Evolutionary conservation across 2,329 filamentous ascomycete species (phyloP), one percentile per base, ranked within the genome.

Genomic region (Aspergillus aculeatus): DNA sequence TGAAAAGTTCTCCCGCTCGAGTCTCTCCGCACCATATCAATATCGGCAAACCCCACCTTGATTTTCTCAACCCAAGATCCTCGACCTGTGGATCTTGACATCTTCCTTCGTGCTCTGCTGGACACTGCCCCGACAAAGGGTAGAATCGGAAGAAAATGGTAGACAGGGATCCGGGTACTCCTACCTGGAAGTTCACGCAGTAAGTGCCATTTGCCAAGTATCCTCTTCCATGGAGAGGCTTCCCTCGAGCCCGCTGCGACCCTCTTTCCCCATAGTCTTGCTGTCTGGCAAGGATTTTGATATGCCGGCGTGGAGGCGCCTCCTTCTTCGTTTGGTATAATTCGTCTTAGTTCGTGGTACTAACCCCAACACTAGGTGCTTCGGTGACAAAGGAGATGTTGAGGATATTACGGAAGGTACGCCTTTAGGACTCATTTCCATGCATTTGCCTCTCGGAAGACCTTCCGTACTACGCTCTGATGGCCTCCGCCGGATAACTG

Each of bases 111-210:
- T 44, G 38, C 32, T 54, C 9, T 56, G 32, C 35, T 54, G 59
- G 57, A 59, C 52, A 50, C 56, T 54, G 53, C 64, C 63, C 66
- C 64, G 65, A 65, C 59, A 64, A 67, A 73, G 70, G 71, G 70
- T 71, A 68, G 72, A 70, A 68, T 73, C 74, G 73, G 78, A 94
- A 68, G 68, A 71, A 74, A 89, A 97, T 98, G 93, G 93, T 95
- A 84, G 93, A 97, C 86, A 90, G 89, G 83, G 92, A 96, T 83
- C 85, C 90, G 81, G 92, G 87, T 84, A 89, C 91, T 82, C 93
- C 93, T 77, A 98, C 93, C 81, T 98, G 94, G 94, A 98, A 98
- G 85, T 98, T 98, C 83, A 98, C 94, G 80, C 94, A 98, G 93
- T 96, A 90, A 80, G 92, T 84, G 62, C 52, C 48, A 35, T 24